Percentiles rank a stretch among this genome's conserved stretches.
These are phyloP conservation scores for Cardamine resedifolia DNA, from an alignment of 345 rosid species.

Conservation along the genomic window DNA sequence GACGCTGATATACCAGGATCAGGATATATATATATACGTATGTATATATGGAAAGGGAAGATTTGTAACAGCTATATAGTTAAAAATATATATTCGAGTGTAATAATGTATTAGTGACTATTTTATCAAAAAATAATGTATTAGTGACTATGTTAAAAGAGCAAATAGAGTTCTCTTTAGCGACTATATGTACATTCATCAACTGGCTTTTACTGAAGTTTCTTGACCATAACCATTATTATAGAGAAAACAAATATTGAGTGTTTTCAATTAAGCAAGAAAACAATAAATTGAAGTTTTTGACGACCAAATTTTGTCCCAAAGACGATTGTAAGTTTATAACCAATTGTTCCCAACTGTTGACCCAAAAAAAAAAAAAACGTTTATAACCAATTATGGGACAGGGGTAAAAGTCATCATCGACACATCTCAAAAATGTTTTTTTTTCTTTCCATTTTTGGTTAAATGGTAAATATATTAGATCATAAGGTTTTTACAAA, in stretches of 20 bases:
- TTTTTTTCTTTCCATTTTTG: too few relatives aligned
- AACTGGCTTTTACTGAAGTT: background rate
- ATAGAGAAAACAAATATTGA: background rate
- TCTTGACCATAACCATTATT: background rate
- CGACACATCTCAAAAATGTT: too few relatives aligned
- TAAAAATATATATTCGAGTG: background rate
- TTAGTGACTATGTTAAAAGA: background rate
- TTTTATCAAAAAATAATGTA: background rate
- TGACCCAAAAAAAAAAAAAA: too few relatives aligned
- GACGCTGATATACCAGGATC: conserved; percentile 1
- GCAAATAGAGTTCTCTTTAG: background rate
- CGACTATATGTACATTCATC: background rate
- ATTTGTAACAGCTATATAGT: background rate
- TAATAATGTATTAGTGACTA: background rate
- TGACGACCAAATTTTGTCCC: background rate
- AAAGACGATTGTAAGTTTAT: background rate
- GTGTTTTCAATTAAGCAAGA: background rate
- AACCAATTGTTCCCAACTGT: too few relatives aligned
- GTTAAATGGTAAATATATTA: too few relatives aligned
- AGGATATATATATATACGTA: too few relatives aligned
- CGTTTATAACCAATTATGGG: background rate
- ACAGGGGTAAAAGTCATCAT: background rate
- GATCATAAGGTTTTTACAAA: background rate
- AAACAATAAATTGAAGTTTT: background rate
- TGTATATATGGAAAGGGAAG: background rate